Conservation (phyloP, 2,329 filamentous ascomycete species). For the Talaromyces sp. region DNA sequence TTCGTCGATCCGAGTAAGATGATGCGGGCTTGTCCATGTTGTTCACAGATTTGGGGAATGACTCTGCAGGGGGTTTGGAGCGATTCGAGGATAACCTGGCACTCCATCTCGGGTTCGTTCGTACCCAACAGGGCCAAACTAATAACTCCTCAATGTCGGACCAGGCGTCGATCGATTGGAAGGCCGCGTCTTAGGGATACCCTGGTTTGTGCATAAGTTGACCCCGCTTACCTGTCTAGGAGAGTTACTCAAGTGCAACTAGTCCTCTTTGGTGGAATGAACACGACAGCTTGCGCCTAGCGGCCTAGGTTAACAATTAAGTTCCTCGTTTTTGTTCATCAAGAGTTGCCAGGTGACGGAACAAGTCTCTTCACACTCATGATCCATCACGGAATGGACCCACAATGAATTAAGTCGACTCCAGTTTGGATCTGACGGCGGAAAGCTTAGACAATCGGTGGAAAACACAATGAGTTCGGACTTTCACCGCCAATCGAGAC, state of each 20-base stretch:
- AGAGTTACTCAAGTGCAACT: background rate
- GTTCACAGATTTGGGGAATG: background rate
- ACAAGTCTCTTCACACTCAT: background rate
- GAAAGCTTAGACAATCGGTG: background rate
- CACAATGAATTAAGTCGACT: background rate
- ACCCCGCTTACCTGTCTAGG: conserved; percentile 1
- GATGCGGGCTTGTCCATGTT: background rate
- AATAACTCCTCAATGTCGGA: background rate
- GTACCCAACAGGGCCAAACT: background rate
- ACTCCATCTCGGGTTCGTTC: conserved; percentile 2
- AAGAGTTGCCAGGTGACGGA: background rate
- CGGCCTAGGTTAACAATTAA: background rate
- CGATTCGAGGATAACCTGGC: background rate
- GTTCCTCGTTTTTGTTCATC: background rate
- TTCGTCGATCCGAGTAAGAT: background rate
- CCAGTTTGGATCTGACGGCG: background rate
- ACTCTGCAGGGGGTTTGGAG: background rate
- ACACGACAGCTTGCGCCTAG: background rate
- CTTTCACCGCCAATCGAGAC: conserved; percentile 9
- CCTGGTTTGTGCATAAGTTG: conserved; percentile 1
- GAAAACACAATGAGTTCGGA: background rate
- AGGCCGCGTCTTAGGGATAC: conserved; percentile 1
- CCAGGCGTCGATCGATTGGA: conserved; percentile 5
- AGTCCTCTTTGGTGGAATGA: background rate
- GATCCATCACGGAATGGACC: background rate